phyloP scores from a whole-genome alignment of 2,329 filamentous ascomycete genomes.

The Cyphellophora europaea region DNA sequence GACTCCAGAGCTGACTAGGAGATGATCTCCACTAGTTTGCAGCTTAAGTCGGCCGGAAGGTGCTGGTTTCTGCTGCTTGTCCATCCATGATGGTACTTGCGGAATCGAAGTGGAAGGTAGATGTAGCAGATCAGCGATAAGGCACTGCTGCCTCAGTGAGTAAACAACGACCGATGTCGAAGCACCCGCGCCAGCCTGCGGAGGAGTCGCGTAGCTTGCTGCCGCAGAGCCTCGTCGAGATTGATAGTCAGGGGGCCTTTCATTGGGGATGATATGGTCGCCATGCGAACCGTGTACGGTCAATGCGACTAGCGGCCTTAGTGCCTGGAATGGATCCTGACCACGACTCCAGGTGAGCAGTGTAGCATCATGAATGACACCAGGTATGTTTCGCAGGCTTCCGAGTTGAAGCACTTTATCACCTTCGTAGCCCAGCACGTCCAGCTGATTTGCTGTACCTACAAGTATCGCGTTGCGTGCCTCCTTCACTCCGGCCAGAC shows the following conservation, averaged over 20 bases:
- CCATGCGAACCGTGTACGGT: constrained; percentile 66
- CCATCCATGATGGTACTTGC: constrained; percentile 41
- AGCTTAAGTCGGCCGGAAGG: constrained; percentile 66
- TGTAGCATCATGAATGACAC: constrained; percentile 73
- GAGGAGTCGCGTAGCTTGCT: background rate
- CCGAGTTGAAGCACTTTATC: constrained; percentile 57
- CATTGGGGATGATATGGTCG: background rate
- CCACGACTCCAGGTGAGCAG: constrained; percentile 61
- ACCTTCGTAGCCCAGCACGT: constrained; percentile 64
- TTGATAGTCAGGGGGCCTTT: constrained; percentile 15
- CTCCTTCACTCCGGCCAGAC: constrained; percentile 5
- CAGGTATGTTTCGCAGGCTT: constrained; percentile 65
- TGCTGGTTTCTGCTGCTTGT: constrained; percentile 57
- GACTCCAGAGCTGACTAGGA: constrained; percentile 67
- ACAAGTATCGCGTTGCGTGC: constrained; percentile 59
- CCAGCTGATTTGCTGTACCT: constrained; percentile 71
- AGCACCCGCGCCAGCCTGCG: background rate
- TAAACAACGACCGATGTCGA: constrained; percentile 64
- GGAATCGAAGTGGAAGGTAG: constrained; percentile 39
- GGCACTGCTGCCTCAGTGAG: constrained; percentile 66
- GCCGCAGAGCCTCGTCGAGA: constrained; percentile 7
- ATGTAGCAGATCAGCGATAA: constrained; percentile 64
- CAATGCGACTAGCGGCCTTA: constrained; percentile 67
- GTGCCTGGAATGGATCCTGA: constrained; percentile 41
- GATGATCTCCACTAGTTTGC: constrained; percentile 59